A percentile compares a stretch with the other conserved stretches of the same genome.
Conservation (phyloP, 2,329 filamentous ascomycete genomes). For the Coniella lustricola region DNA sequence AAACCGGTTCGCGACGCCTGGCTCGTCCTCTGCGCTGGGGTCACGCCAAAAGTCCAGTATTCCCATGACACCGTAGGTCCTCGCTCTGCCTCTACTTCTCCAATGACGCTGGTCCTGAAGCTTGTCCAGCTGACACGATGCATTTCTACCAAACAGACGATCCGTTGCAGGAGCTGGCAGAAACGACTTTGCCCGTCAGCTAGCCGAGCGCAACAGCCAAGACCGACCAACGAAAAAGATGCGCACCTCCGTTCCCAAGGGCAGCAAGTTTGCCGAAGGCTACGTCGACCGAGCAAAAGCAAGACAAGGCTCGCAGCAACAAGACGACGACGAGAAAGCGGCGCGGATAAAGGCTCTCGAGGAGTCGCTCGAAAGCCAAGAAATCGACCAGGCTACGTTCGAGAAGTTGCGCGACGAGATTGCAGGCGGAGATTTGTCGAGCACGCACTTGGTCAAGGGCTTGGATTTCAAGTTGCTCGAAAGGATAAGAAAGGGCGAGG, state of each 20-base stretch:
- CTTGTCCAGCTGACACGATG: neutral
- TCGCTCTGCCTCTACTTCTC: neutral
- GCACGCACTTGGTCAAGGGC: slow-evolving; percentile 86
- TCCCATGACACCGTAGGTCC: slow-evolving; percentile 82
- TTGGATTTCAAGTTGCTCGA: slow-evolving; percentile 77
- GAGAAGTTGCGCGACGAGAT: slow-evolving; percentile 69
- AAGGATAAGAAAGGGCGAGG: slow-evolving; percentile 60
- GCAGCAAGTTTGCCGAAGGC: slow-evolving; percentile 68
- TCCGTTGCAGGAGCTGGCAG: slow-evolving; percentile 50
- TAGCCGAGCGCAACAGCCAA: slow-evolving; percentile 62
- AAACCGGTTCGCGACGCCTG: slow-evolving; percentile 21
- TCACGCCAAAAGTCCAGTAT: slow-evolving; percentile 75
- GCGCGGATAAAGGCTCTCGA: slow-evolving; percentile 71
- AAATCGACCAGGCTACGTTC: slow-evolving; percentile 76
- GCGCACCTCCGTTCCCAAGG: slow-evolving; percentile 74
- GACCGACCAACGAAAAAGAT: slow-evolving; percentile 61
- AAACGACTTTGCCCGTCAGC: slow-evolving; percentile 74
- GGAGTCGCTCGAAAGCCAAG: slow-evolving; percentile 71
- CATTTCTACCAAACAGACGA: slow-evolving; percentile 40
- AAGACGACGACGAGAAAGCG: slow-evolving; percentile 46
- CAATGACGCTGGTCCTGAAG: neutral
- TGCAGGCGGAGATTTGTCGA: slow-evolving; percentile 70
- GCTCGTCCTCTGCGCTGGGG: slow-evolving; percentile 51
- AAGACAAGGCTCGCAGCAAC: slow-evolving; percentile 40
- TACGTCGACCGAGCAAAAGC: slow-evolving; percentile 76